Evolutionary conservation across 164 flowering plant genomes (phyloP).

Genomic region (Stephania yunnanensis): DNA sequence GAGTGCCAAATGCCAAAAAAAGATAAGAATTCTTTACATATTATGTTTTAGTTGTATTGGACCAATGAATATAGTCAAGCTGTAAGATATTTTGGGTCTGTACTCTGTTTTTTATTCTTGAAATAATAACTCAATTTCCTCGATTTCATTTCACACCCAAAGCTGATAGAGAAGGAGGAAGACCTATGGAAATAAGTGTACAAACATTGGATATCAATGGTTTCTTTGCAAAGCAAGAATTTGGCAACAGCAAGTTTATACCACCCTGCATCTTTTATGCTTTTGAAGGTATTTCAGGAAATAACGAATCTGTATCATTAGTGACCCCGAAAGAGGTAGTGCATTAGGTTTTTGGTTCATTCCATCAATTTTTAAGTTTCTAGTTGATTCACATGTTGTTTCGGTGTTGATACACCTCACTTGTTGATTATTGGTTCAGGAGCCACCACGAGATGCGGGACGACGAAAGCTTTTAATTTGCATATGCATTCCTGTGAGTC

Average conservation of each 20-base stretch:
- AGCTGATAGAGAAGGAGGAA: conserved; percentile 83
- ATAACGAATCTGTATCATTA: conserved; percentile 30
- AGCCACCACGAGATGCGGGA: conserved; percentile 12
- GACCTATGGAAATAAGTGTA: conserved; percentile 50
- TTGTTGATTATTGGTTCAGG: conserved; percentile 25
- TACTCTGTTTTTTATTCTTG: conserved; percentile 1
- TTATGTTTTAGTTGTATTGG: not conserved
- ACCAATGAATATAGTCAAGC: not conserved
- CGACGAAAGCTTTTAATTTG: conserved; percentile 41
- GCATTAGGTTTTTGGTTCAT: not conserved
- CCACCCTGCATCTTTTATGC: conserved; percentile 61
- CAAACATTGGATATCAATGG: conserved; percentile 45
- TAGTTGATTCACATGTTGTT: not conserved
- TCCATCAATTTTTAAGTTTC: not conserved
- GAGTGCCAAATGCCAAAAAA: conserved; percentile 24
- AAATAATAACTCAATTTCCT: conserved; percentile 10
- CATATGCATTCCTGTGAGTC: conserved; percentile 79
- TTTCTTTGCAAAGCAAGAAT: conserved; percentile 41
- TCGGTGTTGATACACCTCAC: not conserved
- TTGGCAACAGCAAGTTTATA: conserved; percentile 38
- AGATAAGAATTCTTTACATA: conserved; percentile 31
- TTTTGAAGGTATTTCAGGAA: conserved; percentile 16
- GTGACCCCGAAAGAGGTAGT: conserved; percentile 32
- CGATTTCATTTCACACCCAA: conserved; percentile 34
- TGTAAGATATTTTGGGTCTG: not conserved